Percentiles rank a stretch among this genome's conserved stretches.
phyloP scores from a whole-genome alignment of 2,329 filamentous ascomycete genomes.

The Sclerotinia spermophila region DNA sequence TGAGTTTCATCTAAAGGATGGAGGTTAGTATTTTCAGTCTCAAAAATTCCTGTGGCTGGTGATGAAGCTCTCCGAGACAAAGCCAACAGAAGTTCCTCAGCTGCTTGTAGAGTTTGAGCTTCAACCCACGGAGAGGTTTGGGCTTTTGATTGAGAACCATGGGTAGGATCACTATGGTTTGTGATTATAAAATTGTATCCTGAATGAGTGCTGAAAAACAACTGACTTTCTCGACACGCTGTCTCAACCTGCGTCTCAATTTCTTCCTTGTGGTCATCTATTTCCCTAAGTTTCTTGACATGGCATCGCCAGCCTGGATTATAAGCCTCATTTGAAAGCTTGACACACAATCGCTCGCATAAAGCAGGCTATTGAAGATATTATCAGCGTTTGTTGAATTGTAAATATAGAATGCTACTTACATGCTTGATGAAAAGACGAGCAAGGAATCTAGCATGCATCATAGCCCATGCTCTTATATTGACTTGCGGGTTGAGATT shows the following conservation, averaged over 20 bases:
- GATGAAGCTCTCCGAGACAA: not conserved
- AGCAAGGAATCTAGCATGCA: not conserved
- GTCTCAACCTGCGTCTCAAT: not conserved
- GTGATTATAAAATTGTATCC: not conserved
- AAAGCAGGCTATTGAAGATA: not conserved
- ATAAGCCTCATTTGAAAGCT: not conserved
- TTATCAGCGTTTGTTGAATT: not conserved
- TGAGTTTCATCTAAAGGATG: not conserved
- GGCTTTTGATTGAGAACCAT: not conserved
- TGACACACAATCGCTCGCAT: not conserved
- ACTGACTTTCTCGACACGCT: not conserved
- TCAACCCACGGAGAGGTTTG: not conserved
- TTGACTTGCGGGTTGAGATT: not conserved
- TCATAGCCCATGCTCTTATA: not conserved
- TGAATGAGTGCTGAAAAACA: not conserved
- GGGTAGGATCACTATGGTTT: not conserved
- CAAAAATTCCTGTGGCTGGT: not conserved
- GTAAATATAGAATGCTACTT: not conserved
- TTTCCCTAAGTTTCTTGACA: not conserved
- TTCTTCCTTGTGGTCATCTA: not conserved
- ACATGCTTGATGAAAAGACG: constrained; percentile 12
- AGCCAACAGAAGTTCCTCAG: not conserved
- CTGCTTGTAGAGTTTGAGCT: not conserved
- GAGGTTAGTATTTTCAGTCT: not conserved
- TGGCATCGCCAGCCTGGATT: not conserved